Percentiles rank a stretch among this genome's conserved stretches.
phyloP scores from a whole-genome alignment of 108 stramenopile species.

The Cyclotella kingstonii region DNA sequence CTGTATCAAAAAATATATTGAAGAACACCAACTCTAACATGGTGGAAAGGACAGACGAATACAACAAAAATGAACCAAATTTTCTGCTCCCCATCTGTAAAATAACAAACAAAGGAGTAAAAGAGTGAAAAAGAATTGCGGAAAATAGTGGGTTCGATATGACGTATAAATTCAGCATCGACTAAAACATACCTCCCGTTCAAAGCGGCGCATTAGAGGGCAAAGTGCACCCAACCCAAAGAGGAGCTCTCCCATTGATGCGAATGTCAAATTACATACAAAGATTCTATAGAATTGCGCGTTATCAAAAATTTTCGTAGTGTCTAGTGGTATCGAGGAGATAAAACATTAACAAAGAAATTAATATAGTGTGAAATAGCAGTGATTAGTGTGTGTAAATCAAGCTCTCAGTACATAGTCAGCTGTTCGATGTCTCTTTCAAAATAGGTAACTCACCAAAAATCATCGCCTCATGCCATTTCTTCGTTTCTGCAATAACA shows the following conservation, averaged over 20 bases:
- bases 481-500: constrained; percentile 40
- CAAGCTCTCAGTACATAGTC: no score
- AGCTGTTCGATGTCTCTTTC: not conserved
- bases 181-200: constrained; percentile 55
- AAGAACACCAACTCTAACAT: constrained; percentile 33
- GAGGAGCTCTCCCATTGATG: constrained; percentile 54
- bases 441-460: constrained; percentile 25
- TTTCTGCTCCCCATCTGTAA: constrained; percentile 53
- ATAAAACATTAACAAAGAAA: no score
- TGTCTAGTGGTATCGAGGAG: no score
- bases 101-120: not conserved
- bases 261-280: constrained; percentile 50
- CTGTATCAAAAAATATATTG: constrained; percentile 30
- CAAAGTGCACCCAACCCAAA: constrained; percentile 52
- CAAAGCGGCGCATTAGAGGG: constrained; percentile 51
- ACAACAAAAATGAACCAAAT: constrained; percentile 49
- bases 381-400: not conserved
- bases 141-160: no score
- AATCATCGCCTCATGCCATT: constrained; percentile 34
- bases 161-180: no score
- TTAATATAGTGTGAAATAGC: not conserved
- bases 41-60: constrained; percentile 27
- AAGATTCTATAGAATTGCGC: constrained; percentile 47
- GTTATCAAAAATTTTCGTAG: constrained; percentile 33
- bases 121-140: not conserved